Percentiles rank a stretch among this genome's conserved stretches.
These are phyloP conservation scores for Aspergillus latus DNA, from an alignment of 2,329 filamentous ascomycete genomes.

Conservation along the genomic window DNA sequence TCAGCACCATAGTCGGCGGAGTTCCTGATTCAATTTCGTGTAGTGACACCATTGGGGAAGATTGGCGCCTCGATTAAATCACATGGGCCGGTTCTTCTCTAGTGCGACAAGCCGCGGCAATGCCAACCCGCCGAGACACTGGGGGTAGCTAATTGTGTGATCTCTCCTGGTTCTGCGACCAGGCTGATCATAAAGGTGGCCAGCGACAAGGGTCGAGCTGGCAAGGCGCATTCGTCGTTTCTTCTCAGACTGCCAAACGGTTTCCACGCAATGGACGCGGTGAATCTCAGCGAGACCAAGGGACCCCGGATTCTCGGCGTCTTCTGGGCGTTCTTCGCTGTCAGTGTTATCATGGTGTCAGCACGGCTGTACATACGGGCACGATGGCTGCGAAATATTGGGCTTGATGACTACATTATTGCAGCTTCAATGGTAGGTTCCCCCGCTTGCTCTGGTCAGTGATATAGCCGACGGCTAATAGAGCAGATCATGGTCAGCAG, in stretches of 20 bases:
- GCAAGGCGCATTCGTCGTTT: neutral
- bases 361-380: conserved; percentile 37
- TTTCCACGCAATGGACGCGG: neutral
- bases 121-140: too few species aligned
- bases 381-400: conserved; percentile 33
- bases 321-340: conserved; percentile 31
- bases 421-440: conserved; percentile 29
- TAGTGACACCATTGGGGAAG: too few species aligned
- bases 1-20: too few species aligned
- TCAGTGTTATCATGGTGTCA: conserved; percentile 34
- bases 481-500: conserved; percentile 16
- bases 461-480: neutral
- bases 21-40: too few species aligned
- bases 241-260: neutral
- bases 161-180: too few species aligned
- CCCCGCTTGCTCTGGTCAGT: conserved; percentile 9
- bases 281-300: conserved; percentile 29
- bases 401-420: conserved; percentile 42
- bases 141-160: too few species aligned
- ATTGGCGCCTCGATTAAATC: too few species aligned
- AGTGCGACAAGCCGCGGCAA: too few species aligned
- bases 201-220: too few species aligned
- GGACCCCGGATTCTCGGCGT: conserved; percentile 37
- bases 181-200: too few species aligned
- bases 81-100: too few species aligned